Evolutionary conservation across 176 grass and related monocot genomes (phyloP), one percentile per base, ranked within the genome.

Genomic region (Otatea glauca): DNA sequence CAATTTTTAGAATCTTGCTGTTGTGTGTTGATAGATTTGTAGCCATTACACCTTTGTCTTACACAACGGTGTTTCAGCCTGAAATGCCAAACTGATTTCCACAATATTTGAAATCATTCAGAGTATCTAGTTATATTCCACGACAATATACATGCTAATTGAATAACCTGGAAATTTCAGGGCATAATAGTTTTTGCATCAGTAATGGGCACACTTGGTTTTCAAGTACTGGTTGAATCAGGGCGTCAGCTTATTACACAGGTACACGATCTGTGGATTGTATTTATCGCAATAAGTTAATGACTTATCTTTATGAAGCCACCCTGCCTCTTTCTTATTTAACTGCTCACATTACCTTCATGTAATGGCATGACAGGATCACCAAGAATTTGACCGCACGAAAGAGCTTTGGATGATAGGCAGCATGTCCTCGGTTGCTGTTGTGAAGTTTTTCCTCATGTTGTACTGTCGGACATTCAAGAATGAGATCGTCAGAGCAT

Each of bases 151-250:
- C 38, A 5, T 38, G 10, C 21, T 65, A 34, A 74, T 20, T 70
- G 32, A 89, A 65, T 37, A 39, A 25, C 16, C 43, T 75, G 51
- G 6, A 69, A 6, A 42, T 48, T 68, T 54, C 81, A 98, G 95
- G 95, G 95, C 15, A 98, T 98, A 16, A 83, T 98, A 71, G 92
- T 98, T 53, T 98, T 98, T 15, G 96, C 96, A 78, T 98, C 96
- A 2, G 79, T 98, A 2, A 98, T 98, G 92, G 96, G 91, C 2
- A 95, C 92, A 39, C 89, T 98, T 60, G 96, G 96, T 11, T 85
- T 98, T 38, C 96, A 95, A 83, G 76, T 98, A n/a, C 85, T 98
- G 32, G 79, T 95, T 1, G 95, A 98, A 83, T 98, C 95, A 6
- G 91, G 95, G 6, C 89, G 92, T 14, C 85, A 98, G 82, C 96